Conservation (phyloP, 805 yeast species). For the Cyberlindnera mrakii region DNA sequence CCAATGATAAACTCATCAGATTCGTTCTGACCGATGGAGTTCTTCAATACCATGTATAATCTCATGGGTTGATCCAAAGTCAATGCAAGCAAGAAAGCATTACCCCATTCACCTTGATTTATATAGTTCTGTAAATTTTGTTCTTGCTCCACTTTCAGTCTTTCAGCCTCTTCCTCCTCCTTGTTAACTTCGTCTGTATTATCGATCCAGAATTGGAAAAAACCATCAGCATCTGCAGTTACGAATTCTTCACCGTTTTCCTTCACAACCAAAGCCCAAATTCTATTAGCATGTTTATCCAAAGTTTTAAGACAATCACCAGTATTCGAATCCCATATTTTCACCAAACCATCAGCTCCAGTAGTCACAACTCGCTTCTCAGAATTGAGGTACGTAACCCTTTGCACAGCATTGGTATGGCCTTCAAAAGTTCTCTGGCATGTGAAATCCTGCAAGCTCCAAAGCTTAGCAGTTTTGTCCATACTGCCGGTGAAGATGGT, state of each 20-base stretch:
- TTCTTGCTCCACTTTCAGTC: constrained; percentile 71
- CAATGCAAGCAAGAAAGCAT: constrained; percentile 82
- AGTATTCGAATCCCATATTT: constrained; percentile 75
- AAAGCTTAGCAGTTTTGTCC: constrained; percentile 81
- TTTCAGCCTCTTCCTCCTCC: constrained; percentile 43
- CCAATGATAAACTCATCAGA: constrained; percentile 39
- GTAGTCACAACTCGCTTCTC: constrained; percentile 62
- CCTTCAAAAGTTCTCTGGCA: constrained; percentile 88
- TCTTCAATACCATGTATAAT: constrained; percentile 68
- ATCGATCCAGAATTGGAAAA: constrained; percentile 84
- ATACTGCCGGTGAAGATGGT: constrained; percentile 81
- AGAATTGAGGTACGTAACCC: constrained; percentile 62
- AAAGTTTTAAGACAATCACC: constrained; percentile 81
- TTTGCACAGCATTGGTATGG: constrained; percentile 86
- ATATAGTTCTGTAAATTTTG: constrained; percentile 79
- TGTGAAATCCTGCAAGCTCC: constrained; percentile 77
- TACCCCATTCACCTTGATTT: constrained; percentile 70
- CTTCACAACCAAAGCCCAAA: constrained; percentile 79
- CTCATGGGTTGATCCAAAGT: constrained; percentile 88
- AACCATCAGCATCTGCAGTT: constrained; percentile 94
- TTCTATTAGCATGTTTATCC: constrained; percentile 90
- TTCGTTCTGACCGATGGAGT: constrained; percentile 37
- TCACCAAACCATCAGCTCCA: constrained; percentile 93
- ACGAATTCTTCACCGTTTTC: constrained; percentile 65
- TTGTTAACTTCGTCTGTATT: constrained; percentile 68